Percentiles rank a stretch among this genome's conserved stretches.
phyloP scores from a whole-genome alignment of 495 filamentous ascomycete species.

The Chaetomidium leptoderma region DNA sequence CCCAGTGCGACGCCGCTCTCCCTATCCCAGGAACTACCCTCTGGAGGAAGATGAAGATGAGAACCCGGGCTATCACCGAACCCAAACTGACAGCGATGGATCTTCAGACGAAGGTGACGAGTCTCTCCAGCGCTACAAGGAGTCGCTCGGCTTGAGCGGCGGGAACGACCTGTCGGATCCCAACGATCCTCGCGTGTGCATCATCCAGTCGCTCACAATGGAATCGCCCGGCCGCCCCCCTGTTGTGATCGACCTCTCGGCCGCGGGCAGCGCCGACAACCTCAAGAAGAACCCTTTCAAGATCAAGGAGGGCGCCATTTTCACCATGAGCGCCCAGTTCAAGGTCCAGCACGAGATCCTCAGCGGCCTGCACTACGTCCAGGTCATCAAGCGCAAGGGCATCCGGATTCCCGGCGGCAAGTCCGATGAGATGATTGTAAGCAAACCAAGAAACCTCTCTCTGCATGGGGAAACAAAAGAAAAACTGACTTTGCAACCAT shows the following conservation, averaged over 20 bases:
- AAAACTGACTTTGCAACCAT: constrained; percentile 3
- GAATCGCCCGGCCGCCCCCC: constrained; percentile 72
- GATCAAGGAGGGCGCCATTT: constrained; percentile 91
- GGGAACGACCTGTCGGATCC: constrained; percentile 60
- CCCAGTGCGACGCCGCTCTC: constrained; percentile 3
- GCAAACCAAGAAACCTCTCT: constrained; percentile 26
- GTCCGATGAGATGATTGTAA: constrained; percentile 93
- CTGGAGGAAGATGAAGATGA: constrained; percentile 2
- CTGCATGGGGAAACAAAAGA: not conserved
- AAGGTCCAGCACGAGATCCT: constrained; percentile 94
- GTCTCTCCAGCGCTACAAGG: constrained; percentile 93
- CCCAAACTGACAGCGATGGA: constrained; percentile 16
- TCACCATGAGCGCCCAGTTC: constrained; percentile 89
- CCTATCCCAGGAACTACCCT: constrained; percentile 2
- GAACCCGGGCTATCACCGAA: not conserved
- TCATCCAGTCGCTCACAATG: constrained; percentile 86
- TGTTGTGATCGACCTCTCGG: constrained; percentile 75
- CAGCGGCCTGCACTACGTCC: constrained; percentile 89
- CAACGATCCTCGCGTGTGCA: constrained; percentile 73
- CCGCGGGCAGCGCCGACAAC: constrained; percentile 57
- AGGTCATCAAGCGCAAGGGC: constrained; percentile 82
- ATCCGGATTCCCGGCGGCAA: constrained; percentile 68
- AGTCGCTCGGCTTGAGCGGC: constrained; percentile 78
- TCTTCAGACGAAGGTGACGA: constrained; percentile 68
- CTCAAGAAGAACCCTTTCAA: constrained; percentile 88